Conservation (phyloP, 2,329 filamentous ascomycete species). For the Achaetomium macrosporum region DNA sequence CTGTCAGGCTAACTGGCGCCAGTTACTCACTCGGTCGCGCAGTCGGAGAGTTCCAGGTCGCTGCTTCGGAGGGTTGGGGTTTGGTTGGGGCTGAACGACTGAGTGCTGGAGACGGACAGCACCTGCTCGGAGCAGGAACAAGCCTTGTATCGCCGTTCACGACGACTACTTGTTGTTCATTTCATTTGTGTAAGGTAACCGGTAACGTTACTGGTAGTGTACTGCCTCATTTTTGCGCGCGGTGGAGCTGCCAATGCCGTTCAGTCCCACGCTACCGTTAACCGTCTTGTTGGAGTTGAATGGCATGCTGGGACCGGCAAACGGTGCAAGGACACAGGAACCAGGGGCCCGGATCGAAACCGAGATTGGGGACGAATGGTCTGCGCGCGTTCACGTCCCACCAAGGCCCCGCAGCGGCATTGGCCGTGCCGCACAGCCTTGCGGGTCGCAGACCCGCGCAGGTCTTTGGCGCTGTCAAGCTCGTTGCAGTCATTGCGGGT, state of each 20-base stretch:
- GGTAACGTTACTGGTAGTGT: not conserved
- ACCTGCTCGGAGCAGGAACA: not conserved
- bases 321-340: not conserved
- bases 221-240: conserved; percentile 12
- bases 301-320: not conserved
- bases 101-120: conserved; percentile 2
- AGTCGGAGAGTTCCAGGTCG: no score
- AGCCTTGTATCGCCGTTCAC: not conserved
- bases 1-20: not conserved
- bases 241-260: conserved; percentile 5
- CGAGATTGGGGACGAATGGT: not conserved
- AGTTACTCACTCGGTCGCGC: not conserved
- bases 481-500: conserved; percentile 1
- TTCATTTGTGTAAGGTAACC: not conserved
- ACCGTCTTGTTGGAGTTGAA: not conserved
- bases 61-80: not conserved
- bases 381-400: no score
- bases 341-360: not conserved
- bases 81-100: not conserved
- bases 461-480: conserved; percentile 11
- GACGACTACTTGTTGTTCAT: no score
- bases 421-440: conserved; percentile 10
- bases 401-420: conserved; percentile 15
- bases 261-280: not conserved
- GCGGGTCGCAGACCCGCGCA: no score